Evolutionary conservation across 2,329 filamentous ascomycete genomes (phyloP), one percentile per base, ranked within the genome.

Genomic region (Aspergillus pseudoterreus): DNA sequence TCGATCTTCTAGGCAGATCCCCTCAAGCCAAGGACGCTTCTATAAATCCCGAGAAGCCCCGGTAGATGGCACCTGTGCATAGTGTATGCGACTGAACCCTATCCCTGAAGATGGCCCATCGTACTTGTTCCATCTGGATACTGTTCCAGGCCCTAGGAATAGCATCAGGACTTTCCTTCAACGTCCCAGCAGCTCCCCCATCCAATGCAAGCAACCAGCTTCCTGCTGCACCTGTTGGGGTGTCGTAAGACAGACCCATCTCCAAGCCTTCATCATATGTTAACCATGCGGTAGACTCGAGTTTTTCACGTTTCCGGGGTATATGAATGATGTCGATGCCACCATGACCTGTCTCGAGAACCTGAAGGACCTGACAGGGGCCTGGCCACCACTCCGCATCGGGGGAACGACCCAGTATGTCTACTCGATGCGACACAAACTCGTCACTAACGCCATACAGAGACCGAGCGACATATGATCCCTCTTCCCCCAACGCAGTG

Each of bases 261-360:
- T 33, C 5, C 9, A 27, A 24, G 12, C 5, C n/a, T 4, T 27
- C 14, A 11, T 6, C n/a, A 42, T 24, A 11, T 22, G 21, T 36
- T 50, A 17, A 54, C 41, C 22, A 12, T 27, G 10, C 10, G 1
- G 0, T 35, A 78, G 76, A 1, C 75, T 81, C 49, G 79, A 82
- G 47, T 83, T 83, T 65, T 83, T 82, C 55, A 71, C 78, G 0
- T 82, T 80, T 47, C 81, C 81, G 0, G 74, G 70, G 0, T 83
- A 83, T 61, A 75, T 82, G 55, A 75, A 70, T 14, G 76, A 80
- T 54, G 76, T 82, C 12, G 72, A 71, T 0, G 70, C 77, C 1
- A 82, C 79, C 0, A 69, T 64, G 0, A 74, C 76, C 56, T 83
- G 81, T 53, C 67, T 83, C 5, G 62, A 74, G 21, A 82, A 82